Percentiles rank a stretch among this genome's conserved stretches.
Conservation (phyloP, 306 rosid species). For the Cicer yamashitae region DNA sequence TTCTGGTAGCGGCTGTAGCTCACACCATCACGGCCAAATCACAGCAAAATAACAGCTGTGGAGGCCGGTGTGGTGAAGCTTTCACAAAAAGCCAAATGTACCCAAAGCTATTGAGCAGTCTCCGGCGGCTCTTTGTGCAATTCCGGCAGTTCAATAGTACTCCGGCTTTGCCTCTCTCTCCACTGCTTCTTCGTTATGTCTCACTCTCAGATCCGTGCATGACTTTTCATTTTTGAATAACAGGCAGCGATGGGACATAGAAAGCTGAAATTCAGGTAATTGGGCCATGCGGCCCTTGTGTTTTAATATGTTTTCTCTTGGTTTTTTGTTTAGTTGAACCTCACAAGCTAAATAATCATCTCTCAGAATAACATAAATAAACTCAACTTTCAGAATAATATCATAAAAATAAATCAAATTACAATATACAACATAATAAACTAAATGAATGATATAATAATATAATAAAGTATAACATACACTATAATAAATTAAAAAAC, state of each 20-base stretch:
- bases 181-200: slow-evolving; percentile 4
- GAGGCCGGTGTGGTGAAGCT: not conserved
- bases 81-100: not conserved
- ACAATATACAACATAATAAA: not conserved
- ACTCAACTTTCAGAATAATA: not conserved
- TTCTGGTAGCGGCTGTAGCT: not conserved
- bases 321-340: not conserved
- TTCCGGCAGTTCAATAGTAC: not conserved
- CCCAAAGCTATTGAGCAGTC: not conserved
- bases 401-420: not conserved
- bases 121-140: not conserved
- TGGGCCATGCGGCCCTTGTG: not conserved
- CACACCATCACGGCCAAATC: not conserved
- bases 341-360: not conserved
- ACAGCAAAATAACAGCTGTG: not conserved
- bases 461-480: not conserved
- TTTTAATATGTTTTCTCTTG: slow-evolving; percentile 1
- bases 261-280: not conserved
- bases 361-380: not conserved
- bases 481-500: not conserved
- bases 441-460: not conserved
- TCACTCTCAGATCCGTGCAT: not conserved
- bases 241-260: not conserved
- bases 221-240: slow-evolving; percentile 2
- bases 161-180: not conserved